A percentile compares a stretch with the other conserved stretches of the same genome.
These are phyloP conservation scores for Globisporangium cystogenes DNA, from an alignment of 352 stramenopile species.

Conservation along the genomic window DNA sequence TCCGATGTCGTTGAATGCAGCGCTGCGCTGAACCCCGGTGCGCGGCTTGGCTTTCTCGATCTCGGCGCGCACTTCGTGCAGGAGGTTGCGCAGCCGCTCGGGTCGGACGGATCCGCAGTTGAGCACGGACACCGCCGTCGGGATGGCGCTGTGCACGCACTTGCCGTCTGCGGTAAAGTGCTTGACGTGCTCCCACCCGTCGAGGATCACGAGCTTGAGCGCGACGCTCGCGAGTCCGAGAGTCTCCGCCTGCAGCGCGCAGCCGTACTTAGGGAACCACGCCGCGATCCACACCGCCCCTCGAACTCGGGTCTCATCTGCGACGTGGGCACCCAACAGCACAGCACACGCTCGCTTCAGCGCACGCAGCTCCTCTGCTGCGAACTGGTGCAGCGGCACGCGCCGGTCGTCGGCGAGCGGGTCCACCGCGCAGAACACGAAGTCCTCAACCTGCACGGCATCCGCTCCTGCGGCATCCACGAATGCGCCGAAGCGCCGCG, in stretches of 20 bases:
- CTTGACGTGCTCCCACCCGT: conserved; percentile 31
- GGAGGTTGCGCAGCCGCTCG: conserved; percentile 10
- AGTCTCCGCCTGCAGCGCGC: conserved; percentile 26
- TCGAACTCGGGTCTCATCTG: not conserved
- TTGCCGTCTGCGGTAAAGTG: conserved; percentile 23
- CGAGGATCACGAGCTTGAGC: conserved; percentile 32
- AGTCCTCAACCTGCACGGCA: conserved; percentile 2
- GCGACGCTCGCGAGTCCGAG: conserved; percentile 15
- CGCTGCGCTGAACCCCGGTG: conserved; percentile 24
- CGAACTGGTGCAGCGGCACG: conserved; percentile 18
- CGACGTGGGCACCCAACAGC: conserved; percentile 5
- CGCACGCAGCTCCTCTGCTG: conserved; percentile 18
- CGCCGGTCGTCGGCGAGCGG: conserved; percentile 15
- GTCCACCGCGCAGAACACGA: conserved; percentile 15
- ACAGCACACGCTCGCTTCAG: conserved; percentile 13
- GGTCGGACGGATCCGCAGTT: conserved; percentile 28
- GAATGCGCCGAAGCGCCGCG: conserved; percentile 16
- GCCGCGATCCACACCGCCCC: conserved; percentile 24
- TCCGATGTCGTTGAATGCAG: conserved; percentile 16
- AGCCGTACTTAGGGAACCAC: conserved; percentile 50
- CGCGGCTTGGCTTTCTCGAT: conserved; percentile 20
- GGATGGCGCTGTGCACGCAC: conserved; percentile 31
- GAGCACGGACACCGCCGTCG: conserved; percentile 17
- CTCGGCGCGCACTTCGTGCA: conserved; percentile 5
- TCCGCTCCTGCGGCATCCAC: conserved; percentile 12